Evolutionary conservation across 1,139 yeast species (phyloP), one percentile per base, ranked within the genome.

Genomic region (Scheffersomyces illinoinensis): DNA sequence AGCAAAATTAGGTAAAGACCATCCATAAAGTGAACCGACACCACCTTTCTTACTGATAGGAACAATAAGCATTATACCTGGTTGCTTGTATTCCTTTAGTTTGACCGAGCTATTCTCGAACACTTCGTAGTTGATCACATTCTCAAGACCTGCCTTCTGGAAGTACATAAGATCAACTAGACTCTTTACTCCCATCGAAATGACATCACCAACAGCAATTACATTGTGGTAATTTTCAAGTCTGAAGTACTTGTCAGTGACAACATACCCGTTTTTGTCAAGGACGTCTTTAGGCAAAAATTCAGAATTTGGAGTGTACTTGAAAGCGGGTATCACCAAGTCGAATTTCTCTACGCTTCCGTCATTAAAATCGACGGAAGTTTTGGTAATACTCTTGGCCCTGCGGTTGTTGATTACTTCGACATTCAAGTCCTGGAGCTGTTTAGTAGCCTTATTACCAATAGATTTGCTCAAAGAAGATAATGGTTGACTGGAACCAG

Each of bases 21-120:
- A 70, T 5, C 79, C 81, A 59, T 65, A 73, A 0, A 67, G 39
- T 8, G 66, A 54, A 18, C 79, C 81, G 54, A 77, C 76, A 24
- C 82, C 83, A 23, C 79, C 79, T 2, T 67, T 62, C 61, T 68
- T 71, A 4, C 79, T 75, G 54, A 78, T 69, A 14, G 83, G 82
- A 14, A 76, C 71, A 1, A 75, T 17, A 14, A 67, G 55, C 24
- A 60, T 56, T 18, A 64, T 64, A 2, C 58, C 59, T 1, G 62
- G 59, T 23, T 51, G 56, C 26, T 57, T 58, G 55, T 67, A 70
- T 6, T 66, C 55, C 50, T 61, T 64, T 24, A 68, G 61, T 5
- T 52, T 55, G 5, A 62, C 55, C 18, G 59, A 52, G 14, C 61
- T 54, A 33, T 52, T 55, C n/a, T 56, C 56, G 53, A 69, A 68